Percentiles rank a stretch among this genome's conserved stretches.
Conservation (phyloP, 495 filamentous ascomycete genomes). For the Penicillium robsamsonii region DNA sequence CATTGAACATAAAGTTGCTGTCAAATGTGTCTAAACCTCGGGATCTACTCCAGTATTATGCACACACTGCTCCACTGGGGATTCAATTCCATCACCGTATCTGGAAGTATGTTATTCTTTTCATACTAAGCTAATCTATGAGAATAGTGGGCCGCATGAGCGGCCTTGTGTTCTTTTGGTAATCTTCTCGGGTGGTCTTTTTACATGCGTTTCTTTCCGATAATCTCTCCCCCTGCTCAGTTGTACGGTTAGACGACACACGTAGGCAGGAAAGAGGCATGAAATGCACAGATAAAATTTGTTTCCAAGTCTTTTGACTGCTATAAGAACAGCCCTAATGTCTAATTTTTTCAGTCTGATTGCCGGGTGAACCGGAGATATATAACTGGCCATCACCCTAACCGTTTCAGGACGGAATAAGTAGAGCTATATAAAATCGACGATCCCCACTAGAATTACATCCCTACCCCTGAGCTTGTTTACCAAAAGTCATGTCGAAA, state of each 20-base stretch:
- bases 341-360: neutral
- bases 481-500: neutral
- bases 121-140: neutral
- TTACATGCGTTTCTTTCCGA: too few relatives aligned
- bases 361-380: neutral
- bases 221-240: too few relatives aligned
- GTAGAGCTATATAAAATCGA: neutral
- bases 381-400: neutral
- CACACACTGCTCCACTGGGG: neutral
- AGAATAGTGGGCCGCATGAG: too few relatives aligned
- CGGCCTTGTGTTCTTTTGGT: too few relatives aligned
- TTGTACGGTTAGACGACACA: too few relatives aligned
- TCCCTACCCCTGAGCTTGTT: neutral
- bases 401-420: neutral
- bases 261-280: too few relatives aligned
- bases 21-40: neutral
- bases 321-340: too few relatives aligned
- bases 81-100: neutral
- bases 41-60: neutral
- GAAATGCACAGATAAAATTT: too few relatives aligned
- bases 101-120: neutral
- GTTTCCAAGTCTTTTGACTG: too few relatives aligned
- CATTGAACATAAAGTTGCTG: neutral
- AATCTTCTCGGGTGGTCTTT: too few relatives aligned
- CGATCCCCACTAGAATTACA: neutral